Conservation (phyloP, 202 grass and related monocot species). For the Bolboschoenoplectus hybrid region DNA sequence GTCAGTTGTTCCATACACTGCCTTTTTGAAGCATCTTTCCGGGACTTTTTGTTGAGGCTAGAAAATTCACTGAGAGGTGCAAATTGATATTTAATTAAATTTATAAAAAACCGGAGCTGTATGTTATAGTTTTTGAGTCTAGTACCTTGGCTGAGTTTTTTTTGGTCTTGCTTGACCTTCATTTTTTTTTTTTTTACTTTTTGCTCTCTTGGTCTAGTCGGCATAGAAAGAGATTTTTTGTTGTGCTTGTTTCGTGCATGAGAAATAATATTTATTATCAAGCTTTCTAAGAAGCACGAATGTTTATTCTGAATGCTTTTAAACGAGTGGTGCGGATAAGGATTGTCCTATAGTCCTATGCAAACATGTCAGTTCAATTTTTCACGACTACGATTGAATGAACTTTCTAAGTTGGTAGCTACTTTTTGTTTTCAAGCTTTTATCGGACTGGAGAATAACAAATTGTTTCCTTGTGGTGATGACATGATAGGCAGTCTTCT, state of each 20-base stretch:
- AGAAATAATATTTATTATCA: slow-evolving; percentile 20
- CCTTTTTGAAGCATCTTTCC: slow-evolving; percentile 20
- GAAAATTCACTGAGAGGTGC: slow-evolving; percentile 30
- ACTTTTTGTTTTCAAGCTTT: background rate
- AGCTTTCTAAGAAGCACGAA: slow-evolving; percentile 3
- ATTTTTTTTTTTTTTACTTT: background rate
- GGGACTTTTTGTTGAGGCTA: slow-evolving; percentile 21
- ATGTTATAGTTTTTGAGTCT: slow-evolving; percentile 32
- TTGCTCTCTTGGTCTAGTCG: background rate
- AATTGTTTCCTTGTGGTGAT: background rate
- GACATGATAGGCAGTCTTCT: background rate
- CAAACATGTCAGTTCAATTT: background rate
- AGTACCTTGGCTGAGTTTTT: slow-evolving; percentile 28
- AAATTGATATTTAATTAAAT: slow-evolving; percentile 36
- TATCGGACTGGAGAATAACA: background rate
- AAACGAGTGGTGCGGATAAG: no score
- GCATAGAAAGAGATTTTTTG: slow-evolving; percentile 14
- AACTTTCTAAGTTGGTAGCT: background rate
- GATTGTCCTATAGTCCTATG: background rate
- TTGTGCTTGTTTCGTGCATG: slow-evolving; percentile 17
- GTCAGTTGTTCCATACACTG: slow-evolving; percentile 17
- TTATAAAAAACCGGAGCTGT: background rate
- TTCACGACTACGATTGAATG: background rate
- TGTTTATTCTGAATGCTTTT: slow-evolving; percentile 21
- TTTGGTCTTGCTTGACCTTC: background rate